A percentile compares a stretch with the other conserved stretches of the same genome.
Evolutionary conservation across 2,329 filamentous ascomycete species (phyloP).

Genomic region (Fusarium sambucinum): DNA sequence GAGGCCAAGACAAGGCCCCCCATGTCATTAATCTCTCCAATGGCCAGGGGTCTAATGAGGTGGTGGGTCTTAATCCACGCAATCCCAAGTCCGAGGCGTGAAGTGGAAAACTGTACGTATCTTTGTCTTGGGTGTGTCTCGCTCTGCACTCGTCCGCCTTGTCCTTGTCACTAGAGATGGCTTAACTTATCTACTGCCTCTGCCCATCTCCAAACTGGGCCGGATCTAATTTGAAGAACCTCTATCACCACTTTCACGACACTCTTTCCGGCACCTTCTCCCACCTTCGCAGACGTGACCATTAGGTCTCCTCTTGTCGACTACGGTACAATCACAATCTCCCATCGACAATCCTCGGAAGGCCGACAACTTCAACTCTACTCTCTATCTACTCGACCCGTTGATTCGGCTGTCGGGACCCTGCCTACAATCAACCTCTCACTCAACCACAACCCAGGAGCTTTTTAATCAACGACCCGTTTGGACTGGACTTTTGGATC

Average conservation of each 20-base stretch:
- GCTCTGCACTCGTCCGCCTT: slow-evolving; percentile 43
- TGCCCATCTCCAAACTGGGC: slow-evolving; percentile 37
- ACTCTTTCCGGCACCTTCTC: slow-evolving; percentile 53
- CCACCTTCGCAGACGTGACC: slow-evolving; percentile 46
- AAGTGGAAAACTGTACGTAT: slow-evolving; percentile 40
- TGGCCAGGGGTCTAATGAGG: slow-evolving; percentile 48
- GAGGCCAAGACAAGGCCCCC: slow-evolving; percentile 50
- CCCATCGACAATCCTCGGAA: slow-evolving; percentile 38
- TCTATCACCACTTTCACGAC: slow-evolving; percentile 53
- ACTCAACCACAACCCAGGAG: slow-evolving; percentile 39
- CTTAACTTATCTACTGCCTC: slow-evolving; percentile 47
- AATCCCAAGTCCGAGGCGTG: slow-evolving; percentile 52
- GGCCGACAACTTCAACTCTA: slow-evolving; percentile 26
- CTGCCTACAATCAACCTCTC: slow-evolving; percentile 35
- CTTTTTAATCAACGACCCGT: slow-evolving; percentile 39
- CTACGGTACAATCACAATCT: slow-evolving; percentile 21
- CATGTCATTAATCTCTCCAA: slow-evolving; percentile 54
- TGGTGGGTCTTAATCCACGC: slow-evolving; percentile 51
- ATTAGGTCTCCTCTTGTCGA: slow-evolving; percentile 45
- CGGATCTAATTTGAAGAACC: slow-evolving; percentile 44
- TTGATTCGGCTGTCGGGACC: slow-evolving; percentile 63
- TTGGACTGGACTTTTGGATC: slow-evolving; percentile 49
- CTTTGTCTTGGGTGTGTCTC: slow-evolving; percentile 34
- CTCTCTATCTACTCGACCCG: slow-evolving; percentile 56
- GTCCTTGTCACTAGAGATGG: slow-evolving; percentile 37